Percentiles rank a stretch among this genome's conserved stretches.
Evolutionary conservation across 352 stramenopile species (phyloP).

Genomic region (Pythium rishiriense): DNA sequence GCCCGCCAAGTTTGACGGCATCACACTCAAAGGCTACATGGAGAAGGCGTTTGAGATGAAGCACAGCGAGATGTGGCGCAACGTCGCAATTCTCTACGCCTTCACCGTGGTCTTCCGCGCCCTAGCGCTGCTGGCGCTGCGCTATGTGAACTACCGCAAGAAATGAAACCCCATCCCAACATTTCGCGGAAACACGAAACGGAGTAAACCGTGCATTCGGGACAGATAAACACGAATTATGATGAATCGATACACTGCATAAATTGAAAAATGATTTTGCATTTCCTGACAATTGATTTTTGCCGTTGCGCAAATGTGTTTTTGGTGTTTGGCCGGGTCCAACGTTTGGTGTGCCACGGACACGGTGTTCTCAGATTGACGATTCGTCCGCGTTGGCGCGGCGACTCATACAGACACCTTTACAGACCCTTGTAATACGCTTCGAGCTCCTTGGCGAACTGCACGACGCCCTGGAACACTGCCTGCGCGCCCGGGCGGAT

Average conservation of each 20-base stretch:
- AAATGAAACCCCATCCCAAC: background rate
- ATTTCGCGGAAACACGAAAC: background rate
- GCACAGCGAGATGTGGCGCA: conserved; percentile 42
- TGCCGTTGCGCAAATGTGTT: too few relatives aligned
- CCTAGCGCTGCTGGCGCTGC: conserved; percentile 38
- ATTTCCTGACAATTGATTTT: too few relatives aligned
- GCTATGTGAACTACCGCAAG: conserved; percentile 45
- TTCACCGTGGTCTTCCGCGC: conserved; percentile 40
- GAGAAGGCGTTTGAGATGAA: conserved; percentile 56
- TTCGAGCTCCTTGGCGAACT: conserved; percentile 29
- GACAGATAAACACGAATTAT: background rate
- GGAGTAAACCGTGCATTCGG: background rate
- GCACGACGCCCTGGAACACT: conserved; percentile 30
- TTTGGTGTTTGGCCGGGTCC: too few relatives aligned
- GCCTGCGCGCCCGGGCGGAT: conserved; percentile 27
- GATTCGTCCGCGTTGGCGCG: background rate
- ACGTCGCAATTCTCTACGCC: conserved; percentile 36
- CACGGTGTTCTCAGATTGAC: background rate
- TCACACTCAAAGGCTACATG: conserved; percentile 53
- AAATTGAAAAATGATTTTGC: too few relatives aligned
- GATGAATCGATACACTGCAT: background rate
- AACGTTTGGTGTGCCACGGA: background rate
- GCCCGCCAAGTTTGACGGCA: conserved; percentile 26
- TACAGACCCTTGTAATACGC: conserved; percentile 27
- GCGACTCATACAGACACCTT: background rate